These are phyloP conservation scores for Globisporangium solare DNA, from an alignment of 352 stramenopile species.

Conservation along the genomic window DNA sequence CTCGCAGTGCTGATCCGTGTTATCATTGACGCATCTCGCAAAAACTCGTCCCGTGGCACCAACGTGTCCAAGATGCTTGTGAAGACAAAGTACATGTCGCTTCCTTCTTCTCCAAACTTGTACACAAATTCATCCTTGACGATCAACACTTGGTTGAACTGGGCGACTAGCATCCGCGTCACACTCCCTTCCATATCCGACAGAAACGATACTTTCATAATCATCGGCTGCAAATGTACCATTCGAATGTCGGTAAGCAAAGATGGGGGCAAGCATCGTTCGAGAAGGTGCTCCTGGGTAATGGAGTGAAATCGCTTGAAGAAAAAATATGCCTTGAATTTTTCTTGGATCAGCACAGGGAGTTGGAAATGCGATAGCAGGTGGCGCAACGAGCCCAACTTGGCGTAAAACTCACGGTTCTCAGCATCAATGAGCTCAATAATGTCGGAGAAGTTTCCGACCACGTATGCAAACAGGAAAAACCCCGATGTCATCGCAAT, in stretches of 20 bases:
- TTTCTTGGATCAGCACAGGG: slow-evolving; percentile 30
- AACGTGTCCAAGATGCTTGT: slow-evolving; percentile 47
- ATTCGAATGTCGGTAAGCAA: slow-evolving; percentile 65
- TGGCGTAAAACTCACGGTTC: slow-evolving; percentile 59
- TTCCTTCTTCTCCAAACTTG: slow-evolving; percentile 52
- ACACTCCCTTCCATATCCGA: slow-evolving; percentile 45
- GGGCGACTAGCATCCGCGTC: slow-evolving; percentile 62
- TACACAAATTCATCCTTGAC: slow-evolving; percentile 63
- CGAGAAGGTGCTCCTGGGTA: slow-evolving; percentile 59
- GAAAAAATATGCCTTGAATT: slow-evolving; percentile 65
- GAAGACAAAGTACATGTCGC: slow-evolving; percentile 79
- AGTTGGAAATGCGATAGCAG: slow-evolving; percentile 55
- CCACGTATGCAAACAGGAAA: slow-evolving; percentile 70
- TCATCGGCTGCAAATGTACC: slow-evolving; percentile 65
- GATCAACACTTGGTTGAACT: slow-evolving; percentile 61
- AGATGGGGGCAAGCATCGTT: slow-evolving; percentile 59
- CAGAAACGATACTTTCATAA: slow-evolving; percentile 62
- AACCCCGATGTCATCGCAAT: slow-evolving; percentile 60
- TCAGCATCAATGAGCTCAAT: slow-evolving; percentile 68
- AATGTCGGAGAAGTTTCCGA: slow-evolving; percentile 67
- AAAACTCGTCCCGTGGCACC: slow-evolving; percentile 33
- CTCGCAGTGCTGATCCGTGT: slow-evolving; percentile 10
- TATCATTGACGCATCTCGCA: slow-evolving; percentile 22
- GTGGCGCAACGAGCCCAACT: slow-evolving; percentile 46
- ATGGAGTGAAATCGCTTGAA: slow-evolving; percentile 74